Conservation (phyloP, 2,329 filamentous ascomycete species). For the Ophiognomonia clavigignenti-juglandacearum region DNA sequence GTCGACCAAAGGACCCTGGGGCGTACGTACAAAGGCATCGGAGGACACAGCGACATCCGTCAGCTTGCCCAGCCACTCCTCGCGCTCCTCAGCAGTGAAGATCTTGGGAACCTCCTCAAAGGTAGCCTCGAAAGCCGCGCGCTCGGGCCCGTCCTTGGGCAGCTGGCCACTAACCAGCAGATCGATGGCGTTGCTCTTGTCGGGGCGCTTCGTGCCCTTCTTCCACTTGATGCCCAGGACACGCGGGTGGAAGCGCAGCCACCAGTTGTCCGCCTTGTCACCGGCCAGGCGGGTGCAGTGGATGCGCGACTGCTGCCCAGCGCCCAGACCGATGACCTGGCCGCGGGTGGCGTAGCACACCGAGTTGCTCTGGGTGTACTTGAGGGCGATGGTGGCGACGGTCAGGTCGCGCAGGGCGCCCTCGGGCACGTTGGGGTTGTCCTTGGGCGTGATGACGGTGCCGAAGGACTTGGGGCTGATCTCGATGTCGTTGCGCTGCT, state of each 20-base stretch:
- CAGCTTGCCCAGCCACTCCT: constrained; percentile 80
- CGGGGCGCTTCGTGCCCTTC: constrained; percentile 91
- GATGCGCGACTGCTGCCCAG: constrained; percentile 94
- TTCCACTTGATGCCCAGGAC: constrained; percentile 91
- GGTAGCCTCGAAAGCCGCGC: constrained; percentile 77
- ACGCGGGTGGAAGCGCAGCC: constrained; percentile 94
- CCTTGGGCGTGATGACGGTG: constrained; percentile 82
- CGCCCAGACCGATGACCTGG: constrained; percentile 89
- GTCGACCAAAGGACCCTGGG: constrained; percentile 6
- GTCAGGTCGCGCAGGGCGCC: constrained; percentile 83
- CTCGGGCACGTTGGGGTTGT: constrained; percentile 66
- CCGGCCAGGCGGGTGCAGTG: constrained; percentile 97
- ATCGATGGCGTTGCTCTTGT: constrained; percentile 98
- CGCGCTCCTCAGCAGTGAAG: constrained; percentile 80
- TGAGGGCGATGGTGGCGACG: constrained; percentile 92
- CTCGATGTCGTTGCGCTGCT: constrained; percentile 87
- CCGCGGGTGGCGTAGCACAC: constrained; percentile 96
- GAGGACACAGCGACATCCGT: constrained; percentile 80
- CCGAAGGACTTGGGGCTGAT: constrained; percentile 83
- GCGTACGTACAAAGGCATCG: constrained; percentile 82
- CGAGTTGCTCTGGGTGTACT: constrained; percentile 99
- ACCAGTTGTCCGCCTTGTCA: constrained; percentile 99
- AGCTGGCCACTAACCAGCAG: constrained; percentile 88
- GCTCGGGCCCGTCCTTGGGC: constrained; percentile 77
- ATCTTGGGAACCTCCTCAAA: constrained; percentile 84